Percentiles rank a stretch among this genome's conserved stretches.
These are phyloP conservation scores for Alternaria viburni DNA, from an alignment of 2,329 filamentous ascomycete genomes.

Conservation along the genomic window DNA sequence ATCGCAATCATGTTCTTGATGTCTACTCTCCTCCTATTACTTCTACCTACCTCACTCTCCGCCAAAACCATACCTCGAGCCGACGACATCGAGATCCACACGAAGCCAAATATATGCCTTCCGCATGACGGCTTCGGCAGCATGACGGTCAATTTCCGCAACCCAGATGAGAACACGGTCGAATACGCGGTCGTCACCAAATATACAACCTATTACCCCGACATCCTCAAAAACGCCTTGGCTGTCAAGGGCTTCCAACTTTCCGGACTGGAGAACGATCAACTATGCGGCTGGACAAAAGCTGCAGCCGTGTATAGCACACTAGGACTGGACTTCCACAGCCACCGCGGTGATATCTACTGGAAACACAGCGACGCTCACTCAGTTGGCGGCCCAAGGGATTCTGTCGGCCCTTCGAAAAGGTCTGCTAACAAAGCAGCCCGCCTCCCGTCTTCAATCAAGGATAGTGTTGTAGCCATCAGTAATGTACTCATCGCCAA, in stretches of 20 bases:
- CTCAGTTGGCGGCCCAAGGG: no score
- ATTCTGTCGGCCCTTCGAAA: no score
- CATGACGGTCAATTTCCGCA: fast-evolving
- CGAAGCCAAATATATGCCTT: neutral
- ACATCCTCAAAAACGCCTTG: conserved; percentile 2
- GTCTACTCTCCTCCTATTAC: neutral
- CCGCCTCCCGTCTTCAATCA: neutral
- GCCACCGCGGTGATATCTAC: conserved; percentile 15
- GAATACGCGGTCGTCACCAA: conserved; percentile 8
- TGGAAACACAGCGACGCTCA: conserved; percentile 2
- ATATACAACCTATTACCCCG: conserved; percentile 11
- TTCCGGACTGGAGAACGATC: neutral
- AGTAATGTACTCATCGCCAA: neutral
- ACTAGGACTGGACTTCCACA: neutral
- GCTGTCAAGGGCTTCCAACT: neutral
- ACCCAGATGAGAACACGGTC: neutral
- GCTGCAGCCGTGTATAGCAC: neutral
- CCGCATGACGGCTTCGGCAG: neutral
- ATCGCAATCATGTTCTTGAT: neutral
- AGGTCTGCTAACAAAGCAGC: no score
- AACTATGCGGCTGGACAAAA: conserved; percentile 12
- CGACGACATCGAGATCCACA: neutral
- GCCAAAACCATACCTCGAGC: neutral
- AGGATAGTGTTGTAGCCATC: no score
- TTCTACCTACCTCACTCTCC: neutral